These are phyloP conservation scores for Mallotus japonicus DNA, from an alignment of 441 rosid species.

Conservation along the genomic window DNA sequence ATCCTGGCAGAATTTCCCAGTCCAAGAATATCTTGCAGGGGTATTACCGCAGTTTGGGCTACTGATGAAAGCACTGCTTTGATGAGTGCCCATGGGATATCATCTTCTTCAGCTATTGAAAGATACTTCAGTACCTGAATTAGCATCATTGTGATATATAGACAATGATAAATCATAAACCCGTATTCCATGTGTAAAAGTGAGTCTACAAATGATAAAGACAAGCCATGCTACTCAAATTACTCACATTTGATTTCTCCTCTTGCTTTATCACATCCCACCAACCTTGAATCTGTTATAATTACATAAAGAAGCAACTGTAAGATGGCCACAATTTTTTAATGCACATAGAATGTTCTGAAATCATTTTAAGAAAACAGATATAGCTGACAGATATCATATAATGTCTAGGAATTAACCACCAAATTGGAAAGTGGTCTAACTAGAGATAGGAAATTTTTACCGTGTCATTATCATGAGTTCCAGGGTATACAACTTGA, in stretches of 20 bases:
- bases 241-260: slow-evolving; percentile 75
- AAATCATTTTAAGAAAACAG: not conserved
- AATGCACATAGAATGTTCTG: slow-evolving; percentile 3
- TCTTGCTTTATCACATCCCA: slow-evolving; percentile 60
- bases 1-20: slow-evolving; percentile 84
- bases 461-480: slow-evolving; percentile 98
- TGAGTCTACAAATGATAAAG: not conserved
- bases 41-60: slow-evolving; percentile 78
- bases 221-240: not conserved
- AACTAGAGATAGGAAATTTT: slow-evolving; percentile 13
- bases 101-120: slow-evolving; percentile 47
- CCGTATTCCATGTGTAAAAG: not conserved
- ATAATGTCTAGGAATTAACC: not conserved
- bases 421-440: not conserved
- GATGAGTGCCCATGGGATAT: slow-evolving; percentile 67
- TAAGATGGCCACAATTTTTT: slow-evolving; percentile 15
- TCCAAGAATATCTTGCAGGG: slow-evolving; percentile 90
- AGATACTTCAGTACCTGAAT: slow-evolving; percentile 68
- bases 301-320: slow-evolving; percentile 19
- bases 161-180: not conserved
- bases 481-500: slow-evolving; percentile 95
- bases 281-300: slow-evolving; percentile 72
- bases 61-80: slow-evolving; percentile 66
- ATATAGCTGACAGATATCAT: not conserved
- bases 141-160: slow-evolving; percentile 6